These are phyloP conservation scores for Candida stauntonica DNA, from an alignment of 805 yeast genomes.

Conservation along the genomic window DNA sequence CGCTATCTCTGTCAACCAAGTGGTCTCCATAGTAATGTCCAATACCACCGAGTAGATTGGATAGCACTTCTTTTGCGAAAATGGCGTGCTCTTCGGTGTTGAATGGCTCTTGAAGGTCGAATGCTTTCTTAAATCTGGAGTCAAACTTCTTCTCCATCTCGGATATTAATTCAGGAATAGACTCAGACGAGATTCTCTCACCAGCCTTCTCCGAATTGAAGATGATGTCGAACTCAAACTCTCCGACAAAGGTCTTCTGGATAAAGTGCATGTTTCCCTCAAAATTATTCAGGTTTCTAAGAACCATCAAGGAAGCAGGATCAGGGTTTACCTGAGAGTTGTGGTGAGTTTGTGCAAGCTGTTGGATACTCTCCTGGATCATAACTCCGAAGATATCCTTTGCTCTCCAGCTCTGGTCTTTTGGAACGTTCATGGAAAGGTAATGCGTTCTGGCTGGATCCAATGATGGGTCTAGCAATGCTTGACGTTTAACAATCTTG, in stretches of 20 bases:
- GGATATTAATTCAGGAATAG: conserved; percentile 15
- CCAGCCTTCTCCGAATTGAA: conserved; percentile 46
- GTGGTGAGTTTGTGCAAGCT: conserved; percentile 30
- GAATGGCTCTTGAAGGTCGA: conserved; percentile 54
- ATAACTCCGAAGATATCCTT: conserved; percentile 68
- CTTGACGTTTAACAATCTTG: conserved; percentile 30
- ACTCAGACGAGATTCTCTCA: conserved; percentile 36
- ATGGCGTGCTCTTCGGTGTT: conserved; percentile 34
- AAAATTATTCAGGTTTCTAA: conserved; percentile 55
- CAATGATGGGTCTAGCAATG: conserved; percentile 36
- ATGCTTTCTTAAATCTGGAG: conserved; percentile 45
- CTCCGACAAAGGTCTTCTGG: conserved; percentile 72
- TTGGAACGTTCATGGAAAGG: conserved; percentile 65
- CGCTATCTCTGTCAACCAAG: conserved; percentile 68
- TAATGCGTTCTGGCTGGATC: conserved; percentile 65
- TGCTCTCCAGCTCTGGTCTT: conserved; percentile 71
- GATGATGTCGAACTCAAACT: conserved; percentile 67
- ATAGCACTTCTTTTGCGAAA: conserved; percentile 75
- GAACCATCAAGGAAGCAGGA: conserved; percentile 41
- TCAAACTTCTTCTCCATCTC: conserved; percentile 37
- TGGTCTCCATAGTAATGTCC: conserved; percentile 85
- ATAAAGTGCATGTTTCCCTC: conserved; percentile 76
- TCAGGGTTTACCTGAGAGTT: conserved; percentile 28
- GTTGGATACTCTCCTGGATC: conserved; percentile 62
- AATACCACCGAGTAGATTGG: conserved; percentile 86